Base-by-base conservation (phyloP, 108 stramenopile genomes). In the Hondaea fermentalgiana region DNA sequence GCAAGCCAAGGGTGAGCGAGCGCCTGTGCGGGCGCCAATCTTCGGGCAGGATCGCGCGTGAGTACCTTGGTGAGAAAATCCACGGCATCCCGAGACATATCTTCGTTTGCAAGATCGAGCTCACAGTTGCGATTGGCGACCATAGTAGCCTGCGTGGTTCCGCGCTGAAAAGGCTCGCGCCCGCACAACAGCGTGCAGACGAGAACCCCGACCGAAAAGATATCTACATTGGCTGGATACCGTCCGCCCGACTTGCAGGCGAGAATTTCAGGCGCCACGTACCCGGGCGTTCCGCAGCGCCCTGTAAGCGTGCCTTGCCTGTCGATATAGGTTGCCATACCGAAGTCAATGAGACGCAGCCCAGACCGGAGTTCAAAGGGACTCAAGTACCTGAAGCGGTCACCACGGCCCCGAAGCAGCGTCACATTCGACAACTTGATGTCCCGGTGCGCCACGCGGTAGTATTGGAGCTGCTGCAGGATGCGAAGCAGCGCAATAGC, bases 91-190 rank as follows among this genome's bases (percentile, higher is more conserved):
- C n/a, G 6, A 12, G 76, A 83, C 6, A 53, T 47, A 23, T 53
- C 51, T 23, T 25, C 51, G 49, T 45, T 25, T 35, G 45, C 6
- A 47, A 53, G 76, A 45, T 83, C 76, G 76, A 28, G 16, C 51
- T 83, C 76, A 23, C 76, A 83, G n/a, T 83, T 83, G 45, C 76
- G 76, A 83, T 83, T 83, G 17, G 76, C 76, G 10, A 10, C 43
- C 25, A 83, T 21, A 0, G 76, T 83, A 6, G 44, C 76, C 51
- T 47, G 51, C n/a, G 23, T 83, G 28, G 19, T 53, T 12, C n/a
- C 49, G 28, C 76, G 76, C 51, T 83, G 76, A 28, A 83, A 83
- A 53, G 76, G 76, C 76, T 83, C 76, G 10, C 51, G 51, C 6
- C 76, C 76, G 76, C 76, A 53, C 51, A 83, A 23, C 51, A 83